Evolutionary conservation across 768 basidiomycete species (phyloP), one percentile per base, ranked within the genome.

Genomic region (Tricholoma bakamatsutake): DNA sequence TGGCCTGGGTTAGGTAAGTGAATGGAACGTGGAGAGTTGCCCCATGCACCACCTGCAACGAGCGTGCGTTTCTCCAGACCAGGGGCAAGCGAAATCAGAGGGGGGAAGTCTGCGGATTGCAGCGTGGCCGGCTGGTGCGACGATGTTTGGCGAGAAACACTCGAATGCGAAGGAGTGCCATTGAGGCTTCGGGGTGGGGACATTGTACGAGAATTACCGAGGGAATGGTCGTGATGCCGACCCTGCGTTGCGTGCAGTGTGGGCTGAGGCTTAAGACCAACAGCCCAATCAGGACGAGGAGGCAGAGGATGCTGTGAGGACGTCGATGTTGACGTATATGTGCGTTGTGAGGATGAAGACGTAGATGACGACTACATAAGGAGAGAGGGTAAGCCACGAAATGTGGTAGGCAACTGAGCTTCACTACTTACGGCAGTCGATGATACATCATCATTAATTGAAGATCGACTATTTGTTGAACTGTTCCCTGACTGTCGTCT

Each of bases 201-300:
- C 61, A 76, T 72, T 21, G 66, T 74, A 17, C 73, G 76, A 37
- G 71, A 73, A 60, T 63, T 76, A 56, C 55, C 62, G 55, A 63
- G 62, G 9, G 70, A 68, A 57, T 78, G 75, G 48, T 86, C 82
- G 56, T 82, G 81, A 63, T 83, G 80, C 9, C 83, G 77, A 21
- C 70, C 57, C 27, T 72, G 72, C 1, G 78, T 70, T 30, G 78
- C 46, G 59, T 87, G 80, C 27, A 88, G 68, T 11, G 82, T 87
- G 28, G 85, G 84, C 57, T 89, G 85, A 0, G 89, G 81, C 66
- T 87, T 90, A 33, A 93, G 75, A 13, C 89, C 89, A 4, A 93
- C 88, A 15, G 91, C 90, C 91, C 92, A 93, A 67, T 93, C 91
- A 39, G 91, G 91, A 55, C 91, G 79, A 2, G 89, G 73, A 3